phyloP scores from a whole-genome alignment of 2,329 filamentous ascomycete species.

The Colletotrichum spaethianum region DNA sequence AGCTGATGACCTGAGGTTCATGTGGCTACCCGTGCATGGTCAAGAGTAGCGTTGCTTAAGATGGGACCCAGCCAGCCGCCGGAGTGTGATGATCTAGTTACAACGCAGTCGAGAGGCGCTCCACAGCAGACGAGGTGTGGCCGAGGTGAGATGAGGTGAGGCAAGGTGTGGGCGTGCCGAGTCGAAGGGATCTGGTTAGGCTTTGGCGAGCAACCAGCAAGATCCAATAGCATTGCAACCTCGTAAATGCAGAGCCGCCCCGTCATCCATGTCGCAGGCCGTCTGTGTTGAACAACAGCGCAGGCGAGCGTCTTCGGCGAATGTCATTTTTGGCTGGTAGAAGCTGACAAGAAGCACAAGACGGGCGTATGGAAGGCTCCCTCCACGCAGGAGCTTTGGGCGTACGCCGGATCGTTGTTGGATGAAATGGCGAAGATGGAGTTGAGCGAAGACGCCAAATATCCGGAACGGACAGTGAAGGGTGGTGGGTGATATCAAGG shows the following conservation, averaged over 20 bases:
- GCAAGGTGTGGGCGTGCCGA: constrained; percentile 17
- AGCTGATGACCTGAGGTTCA: constrained; percentile 44
- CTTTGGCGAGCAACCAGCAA: neutral
- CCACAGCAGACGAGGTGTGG: constrained; percentile 16
- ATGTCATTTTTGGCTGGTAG: constrained; percentile 4
- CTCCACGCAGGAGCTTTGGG: neutral
- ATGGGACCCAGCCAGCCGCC: neutral
- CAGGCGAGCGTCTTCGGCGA: constrained; percentile 4
- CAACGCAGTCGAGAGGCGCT: neutral
- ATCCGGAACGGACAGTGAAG: constrained; percentile 13
- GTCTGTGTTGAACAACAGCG: neutral
- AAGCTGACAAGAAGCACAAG: constrained; percentile 19
- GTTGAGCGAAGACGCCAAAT: constrained; percentile 7
- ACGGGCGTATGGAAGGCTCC: neutral
- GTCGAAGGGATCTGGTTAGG: constrained; percentile 16
- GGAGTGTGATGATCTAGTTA: constrained; percentile 9
- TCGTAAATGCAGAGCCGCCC: constrained; percentile 9
- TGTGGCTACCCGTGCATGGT: constrained; percentile 45
- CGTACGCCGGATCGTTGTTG: neutral
- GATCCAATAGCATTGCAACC: neutral
- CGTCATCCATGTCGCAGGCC: neutral
- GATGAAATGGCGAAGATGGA: constrained; percentile 9
- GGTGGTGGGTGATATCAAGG: constrained; percentile 13
- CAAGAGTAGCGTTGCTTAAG: constrained; percentile 3
- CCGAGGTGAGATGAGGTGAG: constrained; percentile 24